Evolutionary conservation across 352 stramenopile genomes (phyloP), one percentile per base, ranked within the genome.

Genomic region (Pythium apleroticum): DNA sequence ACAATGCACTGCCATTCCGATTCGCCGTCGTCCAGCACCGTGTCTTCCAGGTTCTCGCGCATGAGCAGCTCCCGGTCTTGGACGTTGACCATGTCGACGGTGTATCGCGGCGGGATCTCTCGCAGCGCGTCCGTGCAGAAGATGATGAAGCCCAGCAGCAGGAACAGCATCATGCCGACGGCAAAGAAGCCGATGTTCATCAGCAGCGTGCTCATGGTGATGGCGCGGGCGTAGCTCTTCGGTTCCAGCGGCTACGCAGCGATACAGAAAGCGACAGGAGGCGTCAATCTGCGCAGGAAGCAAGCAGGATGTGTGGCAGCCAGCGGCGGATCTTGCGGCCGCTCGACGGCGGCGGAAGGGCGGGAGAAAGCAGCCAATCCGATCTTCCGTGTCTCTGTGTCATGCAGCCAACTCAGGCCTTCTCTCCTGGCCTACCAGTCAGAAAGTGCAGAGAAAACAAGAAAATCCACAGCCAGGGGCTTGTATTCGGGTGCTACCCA

Each of bases 1-100:
- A 83, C 73, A 48, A 80, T 67, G 59, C 75, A 83, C 60, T 80
- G 70, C 75, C 75, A 83, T 62, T 83, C 75, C 37, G 60, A 66
- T 39, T 63, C 48, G 35, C 75, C 75, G 10, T 78, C 72, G 6
- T 65, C 59, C n/a, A 83, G 64, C 46, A 80, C 64, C 28, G 69
- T 80, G 43, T 77, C 69, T 27, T 64, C 66, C 19, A 81, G 63
- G 49, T 81, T 73, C 49, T 81, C 68, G 43, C 74, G 74, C 52
- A 68, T 53, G 8, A 78, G 52, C 22, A 74, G 62, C 49, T 75
- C 62, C 14, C 64, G 68, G 58, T 67, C 68, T n/a, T 63, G 49
- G 31, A 55, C 53, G 25, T 68, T 63, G 14, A 66, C 58, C 54
- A 73, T 63, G 37, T 76, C 65, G 41, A 76, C 66, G 6, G 62